These are phyloP conservation scores for Phytopythium mirpurense DNA, from an alignment of 352 stramenopile genomes.

Conservation along the genomic window DNA sequence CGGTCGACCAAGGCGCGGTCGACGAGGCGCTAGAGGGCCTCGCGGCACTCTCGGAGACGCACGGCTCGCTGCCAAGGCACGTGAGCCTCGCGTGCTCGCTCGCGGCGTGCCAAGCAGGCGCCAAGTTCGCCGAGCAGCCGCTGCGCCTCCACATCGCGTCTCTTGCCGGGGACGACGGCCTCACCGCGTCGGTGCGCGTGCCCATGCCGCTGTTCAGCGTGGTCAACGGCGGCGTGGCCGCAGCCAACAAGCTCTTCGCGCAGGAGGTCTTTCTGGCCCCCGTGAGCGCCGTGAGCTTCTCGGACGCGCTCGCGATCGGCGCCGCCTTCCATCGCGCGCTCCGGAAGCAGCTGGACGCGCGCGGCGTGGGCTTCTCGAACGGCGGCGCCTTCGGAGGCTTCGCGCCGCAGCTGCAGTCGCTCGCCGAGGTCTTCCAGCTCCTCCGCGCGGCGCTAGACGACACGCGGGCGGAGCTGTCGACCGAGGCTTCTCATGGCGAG, in stretches of 20 bases:
- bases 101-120: constrained; percentile 55
- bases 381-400: constrained; percentile 53
- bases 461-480: constrained; percentile 15
- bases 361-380: constrained; percentile 59
- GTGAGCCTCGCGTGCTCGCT: constrained; percentile 57
- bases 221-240: constrained; percentile 54
- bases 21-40: constrained; percentile 26
- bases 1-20: constrained; percentile 38
- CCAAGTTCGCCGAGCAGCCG: constrained; percentile 46
- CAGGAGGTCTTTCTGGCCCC: constrained; percentile 61
- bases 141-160: constrained; percentile 50
- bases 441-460: constrained; percentile 48
- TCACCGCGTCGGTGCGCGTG: constrained; percentile 35
- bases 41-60: not conserved
- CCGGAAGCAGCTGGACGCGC: constrained; percentile 34
- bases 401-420: constrained; percentile 47
- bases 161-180: constrained; percentile 26
- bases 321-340: constrained; percentile 41
- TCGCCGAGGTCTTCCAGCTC: constrained; percentile 57
- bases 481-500: constrained; percentile 6
- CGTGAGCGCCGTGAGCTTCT: constrained; percentile 46
- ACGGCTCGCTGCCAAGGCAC: not conserved
- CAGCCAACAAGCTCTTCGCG: constrained; percentile 62
- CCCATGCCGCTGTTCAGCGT: constrained; percentile 76
- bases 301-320: constrained; percentile 54